Percentiles rank a stretch among this genome's conserved stretches.
Evolutionary conservation across 2,329 filamentous ascomycete species (phyloP).

Genomic region (Epichloe sibirici): DNA sequence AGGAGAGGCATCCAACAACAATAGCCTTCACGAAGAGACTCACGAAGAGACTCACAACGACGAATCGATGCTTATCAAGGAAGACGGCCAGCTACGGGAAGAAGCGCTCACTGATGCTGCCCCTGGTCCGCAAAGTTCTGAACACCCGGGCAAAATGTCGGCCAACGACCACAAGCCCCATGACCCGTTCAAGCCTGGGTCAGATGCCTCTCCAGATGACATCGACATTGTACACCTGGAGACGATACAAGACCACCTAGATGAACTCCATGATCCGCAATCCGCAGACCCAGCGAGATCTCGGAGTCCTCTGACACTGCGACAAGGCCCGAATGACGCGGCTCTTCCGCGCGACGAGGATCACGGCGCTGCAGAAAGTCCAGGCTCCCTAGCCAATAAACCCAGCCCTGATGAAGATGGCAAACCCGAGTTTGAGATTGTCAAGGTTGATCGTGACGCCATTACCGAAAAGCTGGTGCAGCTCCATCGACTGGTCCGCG

Average conservation of each 20-base stretch:
- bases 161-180: background rate
- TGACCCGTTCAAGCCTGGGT: background rate
- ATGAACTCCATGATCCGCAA: constrained; percentile 14
- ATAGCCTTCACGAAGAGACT: background rate
- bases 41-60: background rate
- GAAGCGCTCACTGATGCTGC: background rate
- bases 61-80: background rate
- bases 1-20: background rate
- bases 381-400: background rate
- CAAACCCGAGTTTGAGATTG: background rate
- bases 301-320: background rate
- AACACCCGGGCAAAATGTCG: no score
- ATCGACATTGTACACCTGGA: constrained; percentile 34
- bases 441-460: constrained; percentile 3
- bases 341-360: background rate
- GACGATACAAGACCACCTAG: constrained; percentile 14
- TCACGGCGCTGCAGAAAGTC: background rate
- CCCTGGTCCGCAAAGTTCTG: background rate
- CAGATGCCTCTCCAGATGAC: constrained; percentile 29
- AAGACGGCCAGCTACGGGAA: background rate
- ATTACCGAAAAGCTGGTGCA: constrained; percentile 1
- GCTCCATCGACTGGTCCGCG: constrained; percentile 4
- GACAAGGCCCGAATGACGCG: background rate
- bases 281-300: background rate
- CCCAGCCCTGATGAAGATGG: background rate